phyloP scores from a whole-genome alignment of 495 filamentous ascomycete species.

The Tuber calosporum region DNA sequence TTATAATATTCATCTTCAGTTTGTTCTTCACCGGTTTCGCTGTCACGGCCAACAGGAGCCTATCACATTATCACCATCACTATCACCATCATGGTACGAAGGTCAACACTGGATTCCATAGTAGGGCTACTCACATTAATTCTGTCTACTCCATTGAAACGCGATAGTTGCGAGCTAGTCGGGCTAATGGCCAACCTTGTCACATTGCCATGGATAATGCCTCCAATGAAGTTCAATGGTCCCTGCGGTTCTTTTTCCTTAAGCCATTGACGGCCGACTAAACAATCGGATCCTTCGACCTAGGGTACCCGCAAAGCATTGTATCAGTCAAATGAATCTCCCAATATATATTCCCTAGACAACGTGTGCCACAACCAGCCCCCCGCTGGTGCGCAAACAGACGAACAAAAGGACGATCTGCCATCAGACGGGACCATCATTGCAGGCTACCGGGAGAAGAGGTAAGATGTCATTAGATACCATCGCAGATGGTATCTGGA shows the following conservation, averaged over 20 bases:
- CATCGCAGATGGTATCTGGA: conserved; percentile 29
- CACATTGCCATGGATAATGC: conserved; percentile 19
- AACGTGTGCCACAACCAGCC: conserved; percentile 5
- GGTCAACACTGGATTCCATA: no score
- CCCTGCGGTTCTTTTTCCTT: not conserved
- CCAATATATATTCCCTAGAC: not conserved
- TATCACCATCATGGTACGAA: no score
- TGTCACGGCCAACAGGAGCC: no score
- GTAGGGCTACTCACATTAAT: no score
- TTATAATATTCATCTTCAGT: no score
- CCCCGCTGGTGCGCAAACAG: conserved; percentile 20
- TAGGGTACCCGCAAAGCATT: not conserved
- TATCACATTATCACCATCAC: no score
- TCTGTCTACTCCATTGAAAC: not conserved
- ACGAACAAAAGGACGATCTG: conserved; percentile 24
- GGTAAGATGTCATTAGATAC: conserved; percentile 22
- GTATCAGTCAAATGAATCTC: conserved; percentile 3
- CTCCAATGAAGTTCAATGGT: conserved; percentile 22
- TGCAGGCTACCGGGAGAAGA: conserved; percentile 20
- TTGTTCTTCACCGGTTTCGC: no score
- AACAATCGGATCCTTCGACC: conserved; percentile 26
- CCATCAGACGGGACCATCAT: conserved; percentile 22
- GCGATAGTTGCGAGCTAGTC: conserved; percentile 4
- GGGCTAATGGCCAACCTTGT: not conserved
- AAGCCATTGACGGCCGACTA: conserved; percentile 18